Base-by-base conservation (phyloP, 1,139 yeast genomes). In the Yamadazyma atmosphaerica region DNA sequence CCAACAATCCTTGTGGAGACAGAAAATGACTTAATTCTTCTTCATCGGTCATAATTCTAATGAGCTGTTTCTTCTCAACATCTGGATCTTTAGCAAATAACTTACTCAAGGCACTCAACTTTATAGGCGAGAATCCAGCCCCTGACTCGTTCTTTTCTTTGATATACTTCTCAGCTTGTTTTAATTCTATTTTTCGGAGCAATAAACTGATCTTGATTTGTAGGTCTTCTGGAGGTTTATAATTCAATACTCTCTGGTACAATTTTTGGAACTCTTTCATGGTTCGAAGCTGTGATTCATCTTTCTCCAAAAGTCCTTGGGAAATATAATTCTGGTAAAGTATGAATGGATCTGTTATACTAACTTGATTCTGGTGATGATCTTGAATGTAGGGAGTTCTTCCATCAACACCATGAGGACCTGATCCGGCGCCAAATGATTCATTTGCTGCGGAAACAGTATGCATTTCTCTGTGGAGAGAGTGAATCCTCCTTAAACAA, bases 241-340 rank as follows among this genome's bases (percentile, higher is more conserved):
- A 84, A 50, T 80, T 82, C 24, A 77, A 66, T 13, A 83, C 74
- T 10, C 86, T 63, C 37, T 71, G 66, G 50, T 81, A 81, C 4
- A 83, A 60, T 47, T 76, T 79, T 49, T 82, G 88, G 42, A 83
- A 73, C 56, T 82, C 84, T 34, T 79, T 72, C 60, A 82, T 83
- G 1, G 79, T 79, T 14, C 88, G 62, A 7, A 81, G 60, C 52
- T 84, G 90, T 12, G 68, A 65, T 29, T 72, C 78, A 50, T 84
- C 89, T 28, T 69, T 65, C 39, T 71, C 61, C 8, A 83, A 58
- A 2, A 71, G 44, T 1, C 86, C 86, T 37, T 65, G 65, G 0
- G 66, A 55, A 1, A 82, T 71, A 40, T 76, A 72, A 47, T 72
- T 72, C 44, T 77, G 79, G 50, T 84, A 84, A 2, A 83, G 54